These are phyloP conservation scores for Vararia minispora DNA, from an alignment of 768 basidiomycete genomes.

Conservation along the genomic window DNA sequence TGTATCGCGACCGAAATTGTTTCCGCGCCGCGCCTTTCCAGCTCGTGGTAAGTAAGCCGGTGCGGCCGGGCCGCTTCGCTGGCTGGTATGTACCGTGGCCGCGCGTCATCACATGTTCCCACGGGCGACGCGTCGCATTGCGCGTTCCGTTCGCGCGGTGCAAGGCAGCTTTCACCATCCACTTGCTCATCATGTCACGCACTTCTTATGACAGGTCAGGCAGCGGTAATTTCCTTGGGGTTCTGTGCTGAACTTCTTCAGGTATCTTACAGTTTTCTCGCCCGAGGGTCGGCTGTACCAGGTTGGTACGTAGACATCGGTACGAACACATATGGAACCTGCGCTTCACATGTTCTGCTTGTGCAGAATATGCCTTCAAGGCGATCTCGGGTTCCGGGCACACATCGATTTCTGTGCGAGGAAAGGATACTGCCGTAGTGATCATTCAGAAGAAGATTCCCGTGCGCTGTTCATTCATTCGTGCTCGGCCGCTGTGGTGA, in stretches of 20 bases:
- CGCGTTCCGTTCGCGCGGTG: too few relatives aligned
- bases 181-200: constrained; percentile 60
- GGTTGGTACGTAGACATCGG: constrained; percentile 66
- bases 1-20: too few relatives aligned
- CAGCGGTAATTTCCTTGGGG: not conserved
- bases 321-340: too few relatives aligned
- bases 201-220: constrained; percentile 84
- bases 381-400: constrained; percentile 96
- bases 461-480: constrained; percentile 27
- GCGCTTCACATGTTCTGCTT: not conserved
- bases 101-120: too few relatives aligned
- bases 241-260: constrained; percentile 16
- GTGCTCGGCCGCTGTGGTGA: not conserved
- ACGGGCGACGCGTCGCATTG: too few relatives aligned
- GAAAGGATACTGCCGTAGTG: constrained; percentile 89
- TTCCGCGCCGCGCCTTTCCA: too few relatives aligned
- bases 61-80: too few relatives aligned
- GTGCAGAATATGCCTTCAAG: constrained; percentile 95
- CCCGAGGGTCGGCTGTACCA: constrained; percentile 97
- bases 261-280: constrained; percentile 95
- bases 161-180: too few relatives aligned
- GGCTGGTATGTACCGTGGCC: too few relatives aligned
- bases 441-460: constrained; percentile 99
- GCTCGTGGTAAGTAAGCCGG: too few relatives aligned
- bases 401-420: constrained; percentile 85